These are phyloP conservation scores for Thielaviopsis ethacetica DNA, from an alignment of 2,329 filamentous ascomycete genomes.

Conservation along the genomic window DNA sequence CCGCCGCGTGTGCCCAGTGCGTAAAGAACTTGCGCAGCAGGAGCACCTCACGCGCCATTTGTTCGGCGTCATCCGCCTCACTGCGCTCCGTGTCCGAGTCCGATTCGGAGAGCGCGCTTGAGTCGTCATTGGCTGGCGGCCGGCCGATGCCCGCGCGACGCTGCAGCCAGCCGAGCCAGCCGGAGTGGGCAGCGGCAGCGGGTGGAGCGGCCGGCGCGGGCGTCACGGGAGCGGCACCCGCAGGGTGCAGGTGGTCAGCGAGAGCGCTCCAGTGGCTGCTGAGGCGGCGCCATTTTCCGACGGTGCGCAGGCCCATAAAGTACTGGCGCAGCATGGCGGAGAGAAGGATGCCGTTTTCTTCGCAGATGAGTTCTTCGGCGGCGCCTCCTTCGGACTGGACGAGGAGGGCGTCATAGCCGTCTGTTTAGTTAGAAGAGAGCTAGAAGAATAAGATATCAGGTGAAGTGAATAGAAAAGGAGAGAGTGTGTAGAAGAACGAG, in stretches of 20 bases:
- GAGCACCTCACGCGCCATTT: conserved; percentile 38
- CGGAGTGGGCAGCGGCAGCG: conserved; percentile 2
- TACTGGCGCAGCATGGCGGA: conserved; percentile 79
- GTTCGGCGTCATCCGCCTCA: conserved; percentile 21
- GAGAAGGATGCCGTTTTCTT: conserved; percentile 77
- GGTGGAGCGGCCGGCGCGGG: conserved; percentile 16
- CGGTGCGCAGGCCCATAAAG: conserved; percentile 69
- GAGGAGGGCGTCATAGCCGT: conserved; percentile 66
- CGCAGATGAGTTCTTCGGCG: conserved; percentile 62
- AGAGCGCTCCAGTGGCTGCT: conserved; percentile 53
- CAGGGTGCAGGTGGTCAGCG: conserved; percentile 27
- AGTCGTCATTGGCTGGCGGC: conserved; percentile 9
- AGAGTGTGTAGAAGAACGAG: no score
- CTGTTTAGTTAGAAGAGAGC: conserved; percentile 22
- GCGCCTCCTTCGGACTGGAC: conserved; percentile 58
- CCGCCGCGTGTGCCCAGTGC: conserved; percentile 57
- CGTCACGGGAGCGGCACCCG: conserved; percentile 12
- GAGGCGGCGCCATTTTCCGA: conserved; percentile 66
- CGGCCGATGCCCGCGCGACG: conserved; percentile 2
- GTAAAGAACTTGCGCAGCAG: conserved; percentile 52
- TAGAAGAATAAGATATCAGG: no score
- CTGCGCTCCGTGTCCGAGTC: conserved; percentile 15
- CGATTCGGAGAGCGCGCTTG: conserved; percentile 11
- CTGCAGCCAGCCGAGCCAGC: conserved; percentile 10
- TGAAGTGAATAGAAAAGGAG: no score